Evolutionary conservation across 495 filamentous ascomycete species (phyloP).

Genomic region (Oidiodendron maius): DNA sequence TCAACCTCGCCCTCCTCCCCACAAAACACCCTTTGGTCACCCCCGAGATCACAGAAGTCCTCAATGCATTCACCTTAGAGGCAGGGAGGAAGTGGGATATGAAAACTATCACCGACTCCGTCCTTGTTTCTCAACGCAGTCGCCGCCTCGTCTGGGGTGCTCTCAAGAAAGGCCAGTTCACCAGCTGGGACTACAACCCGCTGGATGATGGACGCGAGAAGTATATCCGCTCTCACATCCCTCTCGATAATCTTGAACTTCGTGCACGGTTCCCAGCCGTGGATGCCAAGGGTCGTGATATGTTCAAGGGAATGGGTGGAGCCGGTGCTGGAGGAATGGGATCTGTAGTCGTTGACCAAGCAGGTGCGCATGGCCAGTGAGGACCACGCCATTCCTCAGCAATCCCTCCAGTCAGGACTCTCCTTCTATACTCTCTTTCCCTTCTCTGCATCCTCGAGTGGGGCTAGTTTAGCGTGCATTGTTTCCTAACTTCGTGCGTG

Average conservation of each 20-base stretch:
- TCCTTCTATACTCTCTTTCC: no score
- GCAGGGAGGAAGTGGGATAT: constrained; percentile 68
- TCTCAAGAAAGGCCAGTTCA: constrained; percentile 60
- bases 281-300: constrained; percentile 47
- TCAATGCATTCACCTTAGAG: constrained; percentile 60
- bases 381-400: no score
- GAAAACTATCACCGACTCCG: constrained; percentile 59
- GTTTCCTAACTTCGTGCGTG: no score
- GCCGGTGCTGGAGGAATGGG: constrained; percentile 22
- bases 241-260: constrained; percentile 63
- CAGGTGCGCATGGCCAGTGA: constrained; percentile 40
- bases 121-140: constrained; percentile 64
- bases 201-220: constrained; percentile 64
- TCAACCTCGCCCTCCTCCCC: constrained; percentile 54
- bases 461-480: no score
- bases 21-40: constrained; percentile 13
- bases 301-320: constrained; percentile 11
- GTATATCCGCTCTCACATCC: constrained; percentile 63
- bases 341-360: constrained; percentile 32
- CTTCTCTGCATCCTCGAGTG: no score
- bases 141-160: constrained; percentile 69
- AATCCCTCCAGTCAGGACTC: no score
- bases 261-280: constrained; percentile 59
- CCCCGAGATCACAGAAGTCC: constrained; percentile 22
- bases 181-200: constrained; percentile 75